These are phyloP conservation scores for Cephaloascus fragrans DNA, from an alignment of 805 yeast species.

Conservation along the genomic window DNA sequence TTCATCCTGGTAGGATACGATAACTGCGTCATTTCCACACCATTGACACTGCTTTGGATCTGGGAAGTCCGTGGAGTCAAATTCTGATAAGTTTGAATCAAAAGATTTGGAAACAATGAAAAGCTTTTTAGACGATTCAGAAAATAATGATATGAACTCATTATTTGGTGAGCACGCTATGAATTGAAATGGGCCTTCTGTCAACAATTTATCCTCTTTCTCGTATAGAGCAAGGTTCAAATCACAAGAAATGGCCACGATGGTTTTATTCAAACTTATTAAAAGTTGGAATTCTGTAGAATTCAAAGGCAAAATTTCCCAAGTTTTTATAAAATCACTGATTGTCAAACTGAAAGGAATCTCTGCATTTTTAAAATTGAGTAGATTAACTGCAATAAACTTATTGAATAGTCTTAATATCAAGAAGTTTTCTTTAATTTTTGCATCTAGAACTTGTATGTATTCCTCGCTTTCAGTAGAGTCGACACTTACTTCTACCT, in stretches of 20 bases:
- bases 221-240: slow-evolving; percentile 7
- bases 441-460: neutral
- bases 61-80: slow-evolving; percentile 27
- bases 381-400: neutral
- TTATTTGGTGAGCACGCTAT: slow-evolving; percentile 44
- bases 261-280: neutral
- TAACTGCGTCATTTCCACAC: slow-evolving; percentile 84
- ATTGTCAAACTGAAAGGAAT: neutral
- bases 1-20: slow-evolving; percentile 49
- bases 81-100: slow-evolving; percentile 31
- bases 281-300: neutral
- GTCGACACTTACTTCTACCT: neutral
- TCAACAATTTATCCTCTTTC: slow-evolving; percentile 23
- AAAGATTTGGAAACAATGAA: slow-evolving; percentile 42
- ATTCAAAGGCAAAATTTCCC: neutral
- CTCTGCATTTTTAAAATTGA: neutral
- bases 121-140: slow-evolving; percentile 27
- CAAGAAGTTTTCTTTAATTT: neutral
- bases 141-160: slow-evolving; percentile 42
- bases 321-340: neutral
- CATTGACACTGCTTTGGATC: slow-evolving; percentile 48
- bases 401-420: neutral
- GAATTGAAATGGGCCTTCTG: slow-evolving; percentile 38
- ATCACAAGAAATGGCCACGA: neutral
- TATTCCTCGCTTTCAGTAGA: neutral